Percentiles rank a stretch among this genome's conserved stretches.
These are phyloP conservation scores for Oenanthe sinensis DNA, from an alignment of 129 eudicot genomes.

Conservation along the genomic window DNA sequence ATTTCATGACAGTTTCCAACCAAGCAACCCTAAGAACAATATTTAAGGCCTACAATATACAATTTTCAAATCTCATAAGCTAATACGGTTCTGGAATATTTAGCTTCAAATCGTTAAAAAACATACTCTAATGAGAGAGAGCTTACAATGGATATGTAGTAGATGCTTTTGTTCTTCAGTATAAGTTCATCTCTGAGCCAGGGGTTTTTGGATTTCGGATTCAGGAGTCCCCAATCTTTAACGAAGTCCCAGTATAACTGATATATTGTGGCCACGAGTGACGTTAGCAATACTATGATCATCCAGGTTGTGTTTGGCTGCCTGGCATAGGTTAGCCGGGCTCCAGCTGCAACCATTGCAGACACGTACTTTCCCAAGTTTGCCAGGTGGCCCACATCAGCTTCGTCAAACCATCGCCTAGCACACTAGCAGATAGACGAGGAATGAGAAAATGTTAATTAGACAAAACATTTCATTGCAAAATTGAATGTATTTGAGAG, in stretches of 20 bases:
- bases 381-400: conserved; percentile 57
- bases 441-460: not conserved
- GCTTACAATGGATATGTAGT: conserved; percentile 86
- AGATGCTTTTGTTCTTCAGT: conserved; percentile 63
- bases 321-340: conserved; percentile 67
- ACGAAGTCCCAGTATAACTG: conserved; percentile 98
- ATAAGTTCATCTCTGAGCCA: conserved; percentile 86
- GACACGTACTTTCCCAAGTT: conserved; percentile 96
- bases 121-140: not conserved
- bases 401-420: conserved; percentile 95
- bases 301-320: conserved; percentile 50
- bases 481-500: not conserved
- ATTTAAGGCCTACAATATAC: conserved; percentile 47
- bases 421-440: conserved; percentile 47
- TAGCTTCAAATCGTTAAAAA: not conserved
- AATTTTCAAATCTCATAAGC: not conserved
- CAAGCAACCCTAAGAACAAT: conserved; percentile 75
- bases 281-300: conserved; percentile 64
- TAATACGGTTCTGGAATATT: not conserved
- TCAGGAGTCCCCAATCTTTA: conserved; percentile 86
- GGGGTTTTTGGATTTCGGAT: conserved; percentile 55
- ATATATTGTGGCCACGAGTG: conserved; percentile 74
- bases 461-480: not conserved
- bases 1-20: conserved; percentile 79
- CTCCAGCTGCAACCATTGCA: conserved; percentile 98